Evolutionary conservation across 2,329 filamentous ascomycete genomes (phyloP).

Genomic region (Aureobasidium sp.): DNA sequence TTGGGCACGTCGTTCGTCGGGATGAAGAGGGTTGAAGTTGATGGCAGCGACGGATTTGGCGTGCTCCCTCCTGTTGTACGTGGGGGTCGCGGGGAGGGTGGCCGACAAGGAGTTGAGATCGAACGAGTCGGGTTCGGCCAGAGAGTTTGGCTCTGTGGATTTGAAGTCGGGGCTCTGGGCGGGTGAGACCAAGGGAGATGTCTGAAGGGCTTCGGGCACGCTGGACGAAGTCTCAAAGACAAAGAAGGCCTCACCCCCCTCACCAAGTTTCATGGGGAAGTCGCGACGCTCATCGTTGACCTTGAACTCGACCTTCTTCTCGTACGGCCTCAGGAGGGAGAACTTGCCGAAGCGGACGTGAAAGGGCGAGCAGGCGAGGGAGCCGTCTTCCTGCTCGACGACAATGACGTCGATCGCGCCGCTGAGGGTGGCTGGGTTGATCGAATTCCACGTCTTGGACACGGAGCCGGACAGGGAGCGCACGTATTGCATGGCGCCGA

Average conservation of each 20-base stretch:
- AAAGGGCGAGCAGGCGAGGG: conserved; percentile 86
- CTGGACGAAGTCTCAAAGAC: conserved; percentile 91
- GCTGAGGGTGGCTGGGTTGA: conserved; percentile 94
- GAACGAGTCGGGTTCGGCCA: conserved; percentile 63
- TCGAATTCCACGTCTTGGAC: conserved; percentile 98
- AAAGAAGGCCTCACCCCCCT: conserved; percentile 97
- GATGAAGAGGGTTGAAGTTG: neutral
- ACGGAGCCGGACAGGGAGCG: conserved; percentile 90
- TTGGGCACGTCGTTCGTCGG: conserved; percentile 2
- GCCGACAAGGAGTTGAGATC: conserved; percentile 46
- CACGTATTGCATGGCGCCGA: conserved; percentile 82
- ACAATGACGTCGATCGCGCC: conserved; percentile 99
- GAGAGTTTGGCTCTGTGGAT: conserved; percentile 32
- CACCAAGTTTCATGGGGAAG: conserved; percentile 96
- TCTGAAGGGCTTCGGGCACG: conserved; percentile 89
- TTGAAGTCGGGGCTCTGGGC: conserved; percentile 69
- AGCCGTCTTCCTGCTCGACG: conserved; percentile 87
- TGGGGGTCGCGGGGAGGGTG: neutral
- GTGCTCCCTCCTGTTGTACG: neutral
- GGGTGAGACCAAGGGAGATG: conserved; percentile 85
- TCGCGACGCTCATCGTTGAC: conserved; percentile 89
- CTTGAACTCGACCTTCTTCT: conserved; percentile 97
- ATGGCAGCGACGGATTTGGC: conserved; percentile 8
- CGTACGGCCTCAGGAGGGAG: conserved; percentile 83
- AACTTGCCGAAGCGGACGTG: conserved; percentile 99